Evolutionary conservation across 176 grass and related monocot genomes (phyloP), one percentile per base, ranked within the genome.

Genomic region (Thinopyrum elongatum): DNA sequence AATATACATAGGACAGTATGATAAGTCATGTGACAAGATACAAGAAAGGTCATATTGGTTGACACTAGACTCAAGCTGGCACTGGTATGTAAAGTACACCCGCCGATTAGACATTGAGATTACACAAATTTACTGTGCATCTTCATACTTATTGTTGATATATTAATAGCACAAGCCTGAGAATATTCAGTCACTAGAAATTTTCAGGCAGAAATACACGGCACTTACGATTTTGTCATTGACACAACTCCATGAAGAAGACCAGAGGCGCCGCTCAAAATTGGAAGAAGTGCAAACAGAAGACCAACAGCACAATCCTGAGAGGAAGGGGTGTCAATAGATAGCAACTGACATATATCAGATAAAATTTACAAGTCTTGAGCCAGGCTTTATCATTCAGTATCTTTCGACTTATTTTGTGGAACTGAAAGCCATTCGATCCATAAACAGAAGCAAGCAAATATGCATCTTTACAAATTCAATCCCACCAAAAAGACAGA

Each of bases 291-390:
- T 53, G 97, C 97, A 93, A 99, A 99, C 51, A 99, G 89, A 86
- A 99, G 87, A 86, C 97, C 97, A 81, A 99, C 92, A 87, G 97
- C 94, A 90, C 97, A 99, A 91, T 99, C 97, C 97, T 99, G 82
- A 67, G 59, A 41, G 15, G 12, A 83, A 88, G 71, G 65, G 13
- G 36, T 70, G 27, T 75, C 46, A 82, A 76, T 77, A 78, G 27
- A 83, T 39, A 46, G 39, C 22, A 80, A 75, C 21, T 74, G 77
- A 81, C 4, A 42, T 28, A 27, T 36, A 19, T 16, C 9, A 17
- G 23, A 27, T 19, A 86, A 90, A 65, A 19, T 65, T 16, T 3
- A 34, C 25, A 10, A 25, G 55, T 38, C 13, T 42, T 58, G 3
- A 21, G 1, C 10, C 19, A 66, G 60, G 9, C 51, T 86, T 58